Base-by-base conservation (phyloP, 2,329 filamentous ascomycete genomes). In the Epichloe gansuensis region DNA sequence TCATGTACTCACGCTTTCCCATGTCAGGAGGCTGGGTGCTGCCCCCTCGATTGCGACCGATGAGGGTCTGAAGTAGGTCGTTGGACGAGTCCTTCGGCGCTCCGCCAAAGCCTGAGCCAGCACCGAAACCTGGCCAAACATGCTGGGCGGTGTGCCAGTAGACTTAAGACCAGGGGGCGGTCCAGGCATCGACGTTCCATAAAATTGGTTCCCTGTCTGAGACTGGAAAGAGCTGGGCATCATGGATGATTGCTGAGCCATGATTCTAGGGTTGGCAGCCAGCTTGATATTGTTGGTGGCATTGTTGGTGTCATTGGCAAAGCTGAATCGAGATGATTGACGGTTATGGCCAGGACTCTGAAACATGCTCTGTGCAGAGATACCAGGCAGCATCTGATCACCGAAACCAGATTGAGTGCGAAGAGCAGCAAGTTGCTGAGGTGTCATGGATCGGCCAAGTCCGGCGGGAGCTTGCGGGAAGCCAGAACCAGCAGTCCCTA, bases 1-100 rank as follows among this genome's bases (percentile, higher is more conserved):
- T 86, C 78, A 89, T 85, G 78, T 86, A 95, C 89, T 95, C 89
- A 95, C 89, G 89, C 89, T 95, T 95, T 82, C 83, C 84, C 71
- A 83, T 79, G 74, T 95, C 89, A 72, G 87, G 84, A 68, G 78
- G 77, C 71, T 89, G 85, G 68, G 77, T 79, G 67, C 78, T 81
- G 66, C 78, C 78, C 63, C 78, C 76, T 64, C 78, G 78, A 63
- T 81, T 80, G 64, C 80, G 79, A 63, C 89, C 82, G 64, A 94
- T 78, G 63, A 95, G 75, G 66, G 88, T 87, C 67, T 89, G 86
- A 71, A 95, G 80, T 66, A 93, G 74, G 53, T 72, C 69, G 55
- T 63, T 70, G 59, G 83, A 74, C 55, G 73, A 71, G 56, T 94
- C 90, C 69, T 93, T 89, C 55, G 83, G 81, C 54, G 76, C 70